Percentiles rank a stretch among this genome's conserved stretches.
These are phyloP conservation scores for Penicillium sp. DNA, from an alignment of 2,329 filamentous ascomycete genomes.

Conservation along the genomic window DNA sequence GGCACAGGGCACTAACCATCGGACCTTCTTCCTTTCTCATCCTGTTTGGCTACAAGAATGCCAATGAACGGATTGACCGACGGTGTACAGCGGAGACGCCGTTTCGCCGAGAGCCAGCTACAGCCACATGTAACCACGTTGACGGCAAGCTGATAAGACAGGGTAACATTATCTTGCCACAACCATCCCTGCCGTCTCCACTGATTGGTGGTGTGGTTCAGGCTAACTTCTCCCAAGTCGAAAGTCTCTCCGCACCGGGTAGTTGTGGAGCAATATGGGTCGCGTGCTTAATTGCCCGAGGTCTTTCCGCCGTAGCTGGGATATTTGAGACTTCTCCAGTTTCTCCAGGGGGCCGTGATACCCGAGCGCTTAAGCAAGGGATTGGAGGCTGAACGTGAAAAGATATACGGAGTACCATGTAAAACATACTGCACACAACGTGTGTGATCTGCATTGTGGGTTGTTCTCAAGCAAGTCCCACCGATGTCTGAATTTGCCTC, in stretches of 20 bases:
- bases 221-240: neutral
- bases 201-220: constrained; percentile 9
- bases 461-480: neutral
- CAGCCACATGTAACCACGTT: constrained; percentile 15
- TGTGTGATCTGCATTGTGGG: neutral
- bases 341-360: neutral
- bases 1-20: neutral
- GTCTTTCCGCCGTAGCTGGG: neutral
- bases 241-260: constrained; percentile 4
- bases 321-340: neutral
- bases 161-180: constrained; percentile 5
- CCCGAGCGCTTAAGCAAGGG: neutral
- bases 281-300: constrained; percentile 1
- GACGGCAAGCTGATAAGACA: constrained; percentile 5
- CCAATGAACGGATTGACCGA: constrained; percentile 14
- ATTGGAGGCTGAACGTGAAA: neutral
- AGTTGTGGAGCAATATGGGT: neutral
- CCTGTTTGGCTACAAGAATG: neutral
- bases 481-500: neutral
- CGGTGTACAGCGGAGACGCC: constrained; percentile 14
- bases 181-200: neutral
- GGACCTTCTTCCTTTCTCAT: neutral
- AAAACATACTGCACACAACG: neutral
- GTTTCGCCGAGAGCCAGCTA: constrained; percentile 6
- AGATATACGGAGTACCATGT: neutral